Evolutionary conservation across 2,329 filamentous ascomycete species (phyloP), one percentile per base, ranked within the genome.

Genomic region (Diaporthe helianthi): DNA sequence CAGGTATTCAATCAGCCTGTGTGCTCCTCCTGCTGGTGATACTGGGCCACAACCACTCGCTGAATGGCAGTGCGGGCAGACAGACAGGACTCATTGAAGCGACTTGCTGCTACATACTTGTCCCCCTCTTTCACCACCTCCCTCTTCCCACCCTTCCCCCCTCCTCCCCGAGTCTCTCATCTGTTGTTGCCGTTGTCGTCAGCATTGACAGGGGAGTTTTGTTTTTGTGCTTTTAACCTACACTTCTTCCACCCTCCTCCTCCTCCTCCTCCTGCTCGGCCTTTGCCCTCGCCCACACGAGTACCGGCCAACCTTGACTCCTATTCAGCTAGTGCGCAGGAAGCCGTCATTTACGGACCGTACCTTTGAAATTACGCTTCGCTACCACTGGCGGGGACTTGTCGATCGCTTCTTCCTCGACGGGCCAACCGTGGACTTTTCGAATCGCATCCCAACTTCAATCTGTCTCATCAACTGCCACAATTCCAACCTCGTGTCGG

Each of bases 331-430:
- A 68, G 65, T 61, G 66, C 58, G 55, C 66, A 64, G 66, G 55
- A 63, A 63, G 55, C 66, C 51, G 46, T 64, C 49, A 55, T 66
- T 58, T 47, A 55, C 65, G 47, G 22, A 68, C 31, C 58, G 58
- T 63, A 63, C 58, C 65, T 67, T 44, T 67, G 75, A 78, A 77
- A 77, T 78, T 77, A 72, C 74, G 71, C 72, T 72, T 74, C 71
- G 73, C 73, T 73, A 73, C 69, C 69, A 70, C 72, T 70, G 71
- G 75, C 72, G 74, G 75, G 75, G 73, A 73, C 73, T 73, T 73
- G 76, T 74, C 75, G 76, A 77, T 78, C 76, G 72, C 74, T 76
- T 71, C 72, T 75, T 67, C 52, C 55, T 68, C 65, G 71, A 71
- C 69, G 68, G 67, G 67, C 70, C 71, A 71, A 65, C 71, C 53